These are phyloP conservation scores for Gastrolobium villosum DNA, from an alignment of 306 rosid genomes.

Conservation along the genomic window DNA sequence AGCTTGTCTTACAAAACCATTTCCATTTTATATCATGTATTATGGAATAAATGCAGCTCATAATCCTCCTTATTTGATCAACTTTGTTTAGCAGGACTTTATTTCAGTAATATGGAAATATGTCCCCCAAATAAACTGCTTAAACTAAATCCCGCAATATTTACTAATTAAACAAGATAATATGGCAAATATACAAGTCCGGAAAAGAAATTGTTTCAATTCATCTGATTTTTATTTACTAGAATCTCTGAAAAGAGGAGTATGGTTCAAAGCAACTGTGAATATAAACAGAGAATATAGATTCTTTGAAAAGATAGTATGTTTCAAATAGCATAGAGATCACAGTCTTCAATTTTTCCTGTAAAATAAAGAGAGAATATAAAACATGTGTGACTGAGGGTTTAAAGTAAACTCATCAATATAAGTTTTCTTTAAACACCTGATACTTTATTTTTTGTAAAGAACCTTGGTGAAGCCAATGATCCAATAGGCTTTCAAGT, in stretches of 20 bases:
- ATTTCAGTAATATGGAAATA: not conserved
- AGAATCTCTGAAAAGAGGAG: not conserved
- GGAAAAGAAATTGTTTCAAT: not conserved
- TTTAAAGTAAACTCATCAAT: not conserved
- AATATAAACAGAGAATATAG: no score
- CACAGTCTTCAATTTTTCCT: not conserved
- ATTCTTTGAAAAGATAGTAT: no score
- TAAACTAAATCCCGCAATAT: not conserved
- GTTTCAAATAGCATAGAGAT: not conserved
- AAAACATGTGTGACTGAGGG: not conserved
- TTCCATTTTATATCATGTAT: slow-evolving; percentile 8
- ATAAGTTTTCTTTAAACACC: not conserved
- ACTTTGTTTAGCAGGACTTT: not conserved
- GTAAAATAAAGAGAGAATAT: not conserved
- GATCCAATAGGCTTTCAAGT: not conserved
- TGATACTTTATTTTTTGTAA: not conserved
- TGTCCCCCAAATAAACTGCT: not conserved
- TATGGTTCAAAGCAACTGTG: no score
- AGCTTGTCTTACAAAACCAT: not conserved
- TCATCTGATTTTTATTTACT: slow-evolving; percentile 15
- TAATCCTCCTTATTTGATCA: not conserved
- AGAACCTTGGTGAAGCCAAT: not conserved
- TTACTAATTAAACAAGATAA: not conserved
- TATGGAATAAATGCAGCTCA: slow-evolving; percentile 12
- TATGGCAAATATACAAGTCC: not conserved